phyloP scores from a whole-genome alignment of 805 yeast species.

The Yarrowia sp. region DNA sequence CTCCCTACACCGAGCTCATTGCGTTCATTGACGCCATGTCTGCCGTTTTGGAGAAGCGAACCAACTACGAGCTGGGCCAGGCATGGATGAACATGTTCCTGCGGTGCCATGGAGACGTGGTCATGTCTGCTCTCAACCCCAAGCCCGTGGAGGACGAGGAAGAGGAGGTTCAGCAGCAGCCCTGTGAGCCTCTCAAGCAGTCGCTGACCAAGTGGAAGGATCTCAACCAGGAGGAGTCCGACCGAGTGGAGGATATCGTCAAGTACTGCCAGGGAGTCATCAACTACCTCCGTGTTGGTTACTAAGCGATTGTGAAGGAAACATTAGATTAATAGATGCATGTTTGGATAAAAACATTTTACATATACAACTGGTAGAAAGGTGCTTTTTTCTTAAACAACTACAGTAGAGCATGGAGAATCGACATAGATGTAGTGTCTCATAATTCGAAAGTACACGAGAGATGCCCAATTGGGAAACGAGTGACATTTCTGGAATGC shows the following conservation, averaged over 20 bases:
- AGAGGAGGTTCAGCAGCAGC: constrained; percentile 43
- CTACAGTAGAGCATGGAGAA: no score
- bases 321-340: constrained; percentile 10
- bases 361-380: no score
- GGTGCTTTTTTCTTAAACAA: no score
- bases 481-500: no score
- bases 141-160: constrained; percentile 38
- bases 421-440: no score
- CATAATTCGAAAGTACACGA: no score
- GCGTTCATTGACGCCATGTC: constrained; percentile 72
- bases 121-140: constrained; percentile 49
- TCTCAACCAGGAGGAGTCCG: constrained; percentile 54
- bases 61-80: constrained; percentile 77
- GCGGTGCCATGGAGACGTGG: constrained; percentile 81
- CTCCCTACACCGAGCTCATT: constrained; percentile 72
- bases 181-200: constrained; percentile 29
- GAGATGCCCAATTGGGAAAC: no score
- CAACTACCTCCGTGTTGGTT: constrained; percentile 55
- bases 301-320: constrained; percentile 4
- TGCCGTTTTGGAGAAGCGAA: constrained; percentile 61
- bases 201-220: constrained; percentile 61
- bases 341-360: neutral
- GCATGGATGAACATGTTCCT: constrained; percentile 80
- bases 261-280: constrained; percentile 85
- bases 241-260: constrained; percentile 67